Conservation (phyloP, 176 grass and related monocot species). For the Oropetium thomaeum region DNA sequence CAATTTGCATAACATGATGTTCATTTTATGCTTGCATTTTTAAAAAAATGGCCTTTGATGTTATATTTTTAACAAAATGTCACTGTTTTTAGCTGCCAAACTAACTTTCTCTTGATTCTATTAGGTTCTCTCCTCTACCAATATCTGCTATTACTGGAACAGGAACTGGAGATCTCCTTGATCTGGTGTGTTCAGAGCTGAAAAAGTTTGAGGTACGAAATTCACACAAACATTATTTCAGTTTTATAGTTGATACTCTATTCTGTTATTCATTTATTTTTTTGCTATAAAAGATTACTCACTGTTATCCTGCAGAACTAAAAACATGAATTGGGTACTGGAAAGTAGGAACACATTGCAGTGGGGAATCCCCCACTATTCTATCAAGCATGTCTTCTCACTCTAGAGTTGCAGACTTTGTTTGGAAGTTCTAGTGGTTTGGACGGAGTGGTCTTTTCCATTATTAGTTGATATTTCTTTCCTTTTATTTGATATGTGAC, state of each 20-base stretch:
- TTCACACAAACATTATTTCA: slow-evolving; percentile 23
- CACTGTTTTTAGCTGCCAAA: neutral
- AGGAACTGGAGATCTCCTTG: slow-evolving; percentile 93
- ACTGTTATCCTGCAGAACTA: neutral
- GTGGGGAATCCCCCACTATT: neutral
- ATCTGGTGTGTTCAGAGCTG: slow-evolving; percentile 78
- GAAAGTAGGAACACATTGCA: neutral
- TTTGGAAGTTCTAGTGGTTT: neutral
- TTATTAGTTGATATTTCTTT: neutral
- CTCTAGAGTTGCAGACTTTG: neutral
- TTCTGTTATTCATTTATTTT: slow-evolving; percentile 3
- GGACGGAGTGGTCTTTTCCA: no score
- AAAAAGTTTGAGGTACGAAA: slow-evolving; percentile 61
- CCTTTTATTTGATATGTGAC: neutral
- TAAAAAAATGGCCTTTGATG: neutral
- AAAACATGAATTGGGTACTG: neutral
- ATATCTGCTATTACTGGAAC: slow-evolving; percentile 93
- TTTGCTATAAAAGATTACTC: neutral
- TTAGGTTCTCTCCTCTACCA: slow-evolving; percentile 78
- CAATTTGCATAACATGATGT: neutral
- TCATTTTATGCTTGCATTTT: neutral
- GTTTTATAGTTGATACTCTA: neutral
- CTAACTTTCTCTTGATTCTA: slow-evolving; percentile 25
- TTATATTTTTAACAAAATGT: slow-evolving; percentile 2
- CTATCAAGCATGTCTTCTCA: neutral